Conservation (phyloP, 2,329 filamentous ascomycete genomes). For the Lachnellula subtilissima region DNA sequence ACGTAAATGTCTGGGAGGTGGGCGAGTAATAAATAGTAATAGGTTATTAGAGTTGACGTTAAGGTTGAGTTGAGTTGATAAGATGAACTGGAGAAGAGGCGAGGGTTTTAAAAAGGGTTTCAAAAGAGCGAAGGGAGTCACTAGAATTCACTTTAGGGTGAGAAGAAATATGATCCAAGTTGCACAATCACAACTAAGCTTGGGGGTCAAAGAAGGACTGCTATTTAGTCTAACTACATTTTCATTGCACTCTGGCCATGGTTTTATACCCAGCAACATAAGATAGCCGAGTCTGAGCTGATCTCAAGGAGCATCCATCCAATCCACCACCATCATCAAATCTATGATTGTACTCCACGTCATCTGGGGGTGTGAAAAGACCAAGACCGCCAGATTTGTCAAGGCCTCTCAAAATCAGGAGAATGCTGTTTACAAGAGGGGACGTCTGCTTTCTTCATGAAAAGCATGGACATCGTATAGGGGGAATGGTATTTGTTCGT, state of each 20-base stretch:
- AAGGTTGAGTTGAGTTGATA: neutral
- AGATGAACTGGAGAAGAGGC: no score
- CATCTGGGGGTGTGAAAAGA: conserved; percentile 6
- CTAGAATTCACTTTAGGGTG: no score
- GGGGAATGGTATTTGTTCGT: conserved; percentile 11
- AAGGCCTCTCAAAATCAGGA: conserved; percentile 11
- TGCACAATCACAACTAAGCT: neutral
- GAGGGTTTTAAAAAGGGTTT: neutral
- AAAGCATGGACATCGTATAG: conserved; percentile 20
- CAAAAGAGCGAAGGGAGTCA: no score
- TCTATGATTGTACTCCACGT: conserved; percentile 21
- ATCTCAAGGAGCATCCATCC: conserved; percentile 17
- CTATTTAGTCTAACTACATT: conserved; percentile 34
- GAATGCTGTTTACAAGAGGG: conserved; percentile 16
- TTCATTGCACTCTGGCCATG: conserved; percentile 15
- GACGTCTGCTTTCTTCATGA: conserved; percentile 10
- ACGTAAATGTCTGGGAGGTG: no score
- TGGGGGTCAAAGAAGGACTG: conserved; percentile 28
- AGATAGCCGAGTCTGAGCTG: conserved; percentile 14
- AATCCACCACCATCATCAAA: conserved; percentile 25
- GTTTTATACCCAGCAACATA: neutral
- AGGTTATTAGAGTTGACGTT: no score
- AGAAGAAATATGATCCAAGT: no score
- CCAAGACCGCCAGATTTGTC: conserved; percentile 19
- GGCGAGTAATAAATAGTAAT: no score